Conservation (phyloP, 768 basidiomycete species). For the Multifurca ochricompacta region DNA sequence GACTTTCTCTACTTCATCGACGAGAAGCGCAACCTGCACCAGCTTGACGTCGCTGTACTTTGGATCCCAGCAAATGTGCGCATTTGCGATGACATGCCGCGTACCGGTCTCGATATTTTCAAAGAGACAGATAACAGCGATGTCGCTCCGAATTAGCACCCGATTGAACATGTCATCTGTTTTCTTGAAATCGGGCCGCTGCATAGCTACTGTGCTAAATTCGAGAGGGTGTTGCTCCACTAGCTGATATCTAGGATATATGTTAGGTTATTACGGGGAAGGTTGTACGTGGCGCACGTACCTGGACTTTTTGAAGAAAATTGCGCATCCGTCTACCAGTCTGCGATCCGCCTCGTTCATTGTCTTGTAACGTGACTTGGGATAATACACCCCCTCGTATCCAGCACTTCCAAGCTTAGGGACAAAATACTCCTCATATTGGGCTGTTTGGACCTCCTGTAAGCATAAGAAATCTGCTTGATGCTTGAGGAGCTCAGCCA, state of each 20-base stretch:
- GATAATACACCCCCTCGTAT: constrained; percentile 88
- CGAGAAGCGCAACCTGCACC: constrained; percentile 85
- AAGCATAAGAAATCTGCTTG: constrained; percentile 88
- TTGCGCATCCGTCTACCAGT: constrained; percentile 93
- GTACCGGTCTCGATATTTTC: constrained; percentile 85
- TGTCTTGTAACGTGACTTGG: constrained; percentile 88
- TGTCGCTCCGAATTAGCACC: constrained; percentile 89
- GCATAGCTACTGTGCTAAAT: constrained; percentile 88
- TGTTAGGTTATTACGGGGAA: background rate
- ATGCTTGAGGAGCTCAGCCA: constrained; percentile 75
- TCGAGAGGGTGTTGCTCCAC: constrained; percentile 93
- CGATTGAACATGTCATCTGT: constrained; percentile 99
- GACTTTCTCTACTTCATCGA: constrained; percentile 91
- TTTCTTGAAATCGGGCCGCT: constrained; percentile 89
- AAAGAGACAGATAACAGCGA: constrained; percentile 79
- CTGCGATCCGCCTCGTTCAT: constrained; percentile 83
- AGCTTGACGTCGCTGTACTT: constrained; percentile 93
- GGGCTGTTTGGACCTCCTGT: constrained; percentile 90
- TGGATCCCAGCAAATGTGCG: constrained; percentile 91
- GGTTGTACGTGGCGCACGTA: constrained; percentile 35
- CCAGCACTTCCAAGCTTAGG: constrained; percentile 63
- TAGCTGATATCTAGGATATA: constrained; percentile 63
- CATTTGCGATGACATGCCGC: constrained; percentile 82
- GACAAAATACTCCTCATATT: constrained; percentile 87
- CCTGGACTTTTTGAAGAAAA: constrained; percentile 87